A percentile compares a stretch with the other conserved stretches of the same genome.
phyloP scores from a whole-genome alignment of 306 rosid species.

The Aeschynomene evenia region DNA sequence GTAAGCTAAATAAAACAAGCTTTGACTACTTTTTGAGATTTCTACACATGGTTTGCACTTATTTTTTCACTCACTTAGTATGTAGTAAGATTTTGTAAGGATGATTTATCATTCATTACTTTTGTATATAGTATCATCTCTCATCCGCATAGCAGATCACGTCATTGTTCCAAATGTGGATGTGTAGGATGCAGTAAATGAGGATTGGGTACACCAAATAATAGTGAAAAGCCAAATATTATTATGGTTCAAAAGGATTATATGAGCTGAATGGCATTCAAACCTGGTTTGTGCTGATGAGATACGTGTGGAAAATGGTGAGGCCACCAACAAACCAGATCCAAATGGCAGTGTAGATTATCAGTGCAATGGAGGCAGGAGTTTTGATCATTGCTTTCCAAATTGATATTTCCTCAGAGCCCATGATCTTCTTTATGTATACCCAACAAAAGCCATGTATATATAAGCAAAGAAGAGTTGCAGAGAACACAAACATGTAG shows the following conservation, averaged over 20 bases:
- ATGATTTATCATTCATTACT: too few species aligned
- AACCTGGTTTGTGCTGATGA: slow-evolving; percentile 79
- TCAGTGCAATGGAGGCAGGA: slow-evolving; percentile 63
- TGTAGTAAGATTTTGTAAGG: too few species aligned
- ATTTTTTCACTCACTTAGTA: too few species aligned
- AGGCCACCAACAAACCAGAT: slow-evolving; percentile 83
- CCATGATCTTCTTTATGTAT: slow-evolving; percentile 56
- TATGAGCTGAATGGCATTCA: slow-evolving; percentile 9
- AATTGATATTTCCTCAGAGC: slow-evolving; percentile 46
- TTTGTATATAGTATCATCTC: too few species aligned
- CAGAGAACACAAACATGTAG: slow-evolving; percentile 60
- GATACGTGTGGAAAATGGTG: slow-evolving; percentile 62
- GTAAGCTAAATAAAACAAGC: not conserved
- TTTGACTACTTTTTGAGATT: too few species aligned
- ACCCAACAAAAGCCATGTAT: slow-evolving; percentile 81
- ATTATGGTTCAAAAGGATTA: not conserved
- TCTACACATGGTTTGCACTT: too few species aligned
- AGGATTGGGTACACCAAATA: not conserved
- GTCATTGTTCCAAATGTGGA: not conserved
- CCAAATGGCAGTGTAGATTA: slow-evolving; percentile 52
- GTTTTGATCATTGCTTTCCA: slow-evolving; percentile 73
- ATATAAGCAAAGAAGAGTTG: slow-evolving; percentile 64
- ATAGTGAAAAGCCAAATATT: not conserved
- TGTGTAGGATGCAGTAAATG: not conserved
- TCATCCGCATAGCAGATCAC: not conserved